These are phyloP conservation scores for Calonectria hongkongensis DNA, from an alignment of 2,329 filamentous ascomycete species.

Conservation along the genomic window DNA sequence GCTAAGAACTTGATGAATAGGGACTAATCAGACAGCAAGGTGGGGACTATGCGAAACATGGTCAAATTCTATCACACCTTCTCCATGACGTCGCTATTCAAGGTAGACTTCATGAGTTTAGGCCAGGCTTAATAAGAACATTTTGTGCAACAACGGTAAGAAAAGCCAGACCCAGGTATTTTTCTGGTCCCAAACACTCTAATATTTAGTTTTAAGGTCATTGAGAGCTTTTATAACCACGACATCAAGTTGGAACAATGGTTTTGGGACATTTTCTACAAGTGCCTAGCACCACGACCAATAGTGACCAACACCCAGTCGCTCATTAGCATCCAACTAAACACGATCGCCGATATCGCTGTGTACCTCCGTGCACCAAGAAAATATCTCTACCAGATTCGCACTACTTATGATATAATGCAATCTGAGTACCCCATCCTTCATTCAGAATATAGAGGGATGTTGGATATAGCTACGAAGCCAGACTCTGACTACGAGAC, in stretches of 20 bases:
- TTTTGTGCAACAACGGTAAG: constrained; percentile 10
- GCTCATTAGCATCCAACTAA: background rate
- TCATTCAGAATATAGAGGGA: background rate
- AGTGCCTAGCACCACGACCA: background rate
- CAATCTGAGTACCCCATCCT: background rate
- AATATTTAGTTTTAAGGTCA: constrained; percentile 40
- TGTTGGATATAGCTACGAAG: background rate
- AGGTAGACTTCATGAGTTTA: constrained; percentile 13
- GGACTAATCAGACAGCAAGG: background rate
- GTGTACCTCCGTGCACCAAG: constrained; percentile 19
- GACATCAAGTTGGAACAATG: constrained; percentile 49
- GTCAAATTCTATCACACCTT: constrained; percentile 22
- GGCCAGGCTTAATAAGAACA: constrained; percentile 44
- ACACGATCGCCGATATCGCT: constrained; percentile 7
- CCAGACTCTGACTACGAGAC: background rate
- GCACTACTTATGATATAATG: background rate
- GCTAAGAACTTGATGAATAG: background rate
- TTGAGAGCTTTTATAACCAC: constrained; percentile 54
- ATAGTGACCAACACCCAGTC: background rate
- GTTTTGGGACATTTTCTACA: constrained; percentile 40
- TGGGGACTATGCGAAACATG: background rate
- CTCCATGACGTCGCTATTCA: background rate
- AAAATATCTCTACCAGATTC: constrained; percentile 29
- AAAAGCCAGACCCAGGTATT: background rate
- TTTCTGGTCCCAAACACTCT: background rate